These are phyloP conservation scores for Solanum peruvianum DNA, from an alignment of 257 asterid genomes.

Conservation along the genomic window DNA sequence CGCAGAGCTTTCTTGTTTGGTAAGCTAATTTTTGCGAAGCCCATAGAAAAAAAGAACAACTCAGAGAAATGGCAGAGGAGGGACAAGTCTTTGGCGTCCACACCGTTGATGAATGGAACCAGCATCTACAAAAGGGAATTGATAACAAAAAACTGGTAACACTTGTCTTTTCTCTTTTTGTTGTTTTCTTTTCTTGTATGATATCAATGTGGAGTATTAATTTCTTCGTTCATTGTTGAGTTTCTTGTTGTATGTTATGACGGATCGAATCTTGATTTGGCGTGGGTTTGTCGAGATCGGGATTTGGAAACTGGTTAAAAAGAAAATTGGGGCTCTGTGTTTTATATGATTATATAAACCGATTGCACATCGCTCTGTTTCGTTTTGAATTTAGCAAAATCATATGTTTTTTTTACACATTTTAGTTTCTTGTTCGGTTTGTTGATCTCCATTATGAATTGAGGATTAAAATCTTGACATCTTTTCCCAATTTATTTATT, in stretches of 20 bases:
- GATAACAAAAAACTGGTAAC: constrained; percentile 47
- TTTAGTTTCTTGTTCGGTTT: background rate
- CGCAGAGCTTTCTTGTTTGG: background rate
- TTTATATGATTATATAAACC: background rate
- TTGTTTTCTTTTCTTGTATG: background rate
- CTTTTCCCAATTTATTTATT: background rate
- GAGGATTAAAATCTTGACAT: background rate
- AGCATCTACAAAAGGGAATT: constrained; percentile 61
- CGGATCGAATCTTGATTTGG: background rate
- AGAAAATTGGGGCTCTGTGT: background rate
- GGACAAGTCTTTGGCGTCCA: constrained; percentile 81
- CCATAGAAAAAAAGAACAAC: background rate
- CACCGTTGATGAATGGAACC: constrained; percentile 51
- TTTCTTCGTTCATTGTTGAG: background rate
- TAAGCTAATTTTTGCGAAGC: background rate
- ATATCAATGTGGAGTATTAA: background rate
- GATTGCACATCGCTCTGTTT: background rate
- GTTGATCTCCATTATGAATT: background rate
- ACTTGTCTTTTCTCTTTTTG: background rate
- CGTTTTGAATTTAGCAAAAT: background rate
- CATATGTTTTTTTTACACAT: background rate
- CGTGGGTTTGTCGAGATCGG: background rate
- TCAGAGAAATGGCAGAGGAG: constrained; percentile 38
- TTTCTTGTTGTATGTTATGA: background rate
- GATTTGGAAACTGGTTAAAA: background rate